Evolutionary conservation across 345 rosid species (phyloP).

Genomic region (Rhodamnia argentea): DNA sequence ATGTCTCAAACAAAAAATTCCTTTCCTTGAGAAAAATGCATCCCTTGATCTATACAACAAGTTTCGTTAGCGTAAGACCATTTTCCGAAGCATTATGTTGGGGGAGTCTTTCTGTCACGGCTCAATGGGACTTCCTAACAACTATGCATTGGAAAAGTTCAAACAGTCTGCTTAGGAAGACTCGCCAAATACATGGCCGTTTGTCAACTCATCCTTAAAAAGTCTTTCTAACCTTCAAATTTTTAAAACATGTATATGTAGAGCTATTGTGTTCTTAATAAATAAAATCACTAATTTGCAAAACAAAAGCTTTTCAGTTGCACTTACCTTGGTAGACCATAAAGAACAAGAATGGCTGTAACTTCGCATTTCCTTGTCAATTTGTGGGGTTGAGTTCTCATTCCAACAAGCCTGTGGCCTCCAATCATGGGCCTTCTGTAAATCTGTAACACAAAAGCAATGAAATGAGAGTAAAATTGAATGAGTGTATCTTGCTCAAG

Average conservation of each 20-base stretch:
- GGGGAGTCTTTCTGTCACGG: not conserved
- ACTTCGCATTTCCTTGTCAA: conserved; percentile 83
- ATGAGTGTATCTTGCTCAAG: not conserved
- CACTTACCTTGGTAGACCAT: conserved; percentile 84
- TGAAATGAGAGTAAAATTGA: not conserved
- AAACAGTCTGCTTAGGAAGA: not conserved
- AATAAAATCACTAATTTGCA: not conserved
- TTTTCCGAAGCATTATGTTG: not conserved
- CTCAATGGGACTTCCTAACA: not conserved
- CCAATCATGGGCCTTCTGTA: conserved; percentile 55
- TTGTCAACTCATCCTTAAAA: not conserved
- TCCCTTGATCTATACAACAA: not conserved
- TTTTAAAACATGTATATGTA: not conserved
- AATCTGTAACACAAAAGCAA: conserved; percentile 25
- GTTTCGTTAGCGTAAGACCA: not conserved
- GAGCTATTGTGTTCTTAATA: not conserved
- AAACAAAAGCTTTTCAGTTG: not conserved
- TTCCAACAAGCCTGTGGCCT: conserved; percentile 49
- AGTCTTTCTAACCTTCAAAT: not conserved
- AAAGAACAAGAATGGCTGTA: conserved; percentile 92
- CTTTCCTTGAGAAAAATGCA: not conserved
- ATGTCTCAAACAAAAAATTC: not conserved
- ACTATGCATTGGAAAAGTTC: not conserved
- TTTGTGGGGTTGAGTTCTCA: conserved; percentile 75
- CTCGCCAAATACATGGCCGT: not conserved